Evolutionary conservation across 352 stramenopile species (phyloP).

Genomic region (Sclerospora graminicola): DNA sequence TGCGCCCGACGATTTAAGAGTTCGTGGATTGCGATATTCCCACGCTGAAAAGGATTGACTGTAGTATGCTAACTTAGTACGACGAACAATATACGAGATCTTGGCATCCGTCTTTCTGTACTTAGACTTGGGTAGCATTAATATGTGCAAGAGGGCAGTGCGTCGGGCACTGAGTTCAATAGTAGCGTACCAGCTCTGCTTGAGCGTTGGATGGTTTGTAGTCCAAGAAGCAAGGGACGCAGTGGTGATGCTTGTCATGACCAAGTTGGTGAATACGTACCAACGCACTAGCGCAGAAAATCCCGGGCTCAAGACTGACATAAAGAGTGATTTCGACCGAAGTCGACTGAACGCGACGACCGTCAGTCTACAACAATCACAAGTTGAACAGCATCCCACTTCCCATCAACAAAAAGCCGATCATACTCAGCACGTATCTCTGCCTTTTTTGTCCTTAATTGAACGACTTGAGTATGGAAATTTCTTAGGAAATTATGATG

Average conservation of each 20-base stretch:
- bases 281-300: no score
- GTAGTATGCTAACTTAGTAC: slow-evolving; percentile 45
- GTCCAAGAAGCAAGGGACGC: slow-evolving; percentile 5
- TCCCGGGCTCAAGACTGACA: no score
- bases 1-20: slow-evolving; percentile 42
- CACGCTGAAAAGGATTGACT: slow-evolving; percentile 32
- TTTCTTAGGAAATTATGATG: no score
- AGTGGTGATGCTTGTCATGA: slow-evolving; percentile 12
- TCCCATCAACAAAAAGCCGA: slow-evolving; percentile 13
- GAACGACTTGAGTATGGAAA: no score
- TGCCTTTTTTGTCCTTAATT: no score
- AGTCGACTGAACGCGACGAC: no score
- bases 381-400: slow-evolving; percentile 8
- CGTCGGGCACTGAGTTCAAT: slow-evolving; percentile 30
- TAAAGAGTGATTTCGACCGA: no score
- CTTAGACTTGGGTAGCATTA: slow-evolving; percentile 52
- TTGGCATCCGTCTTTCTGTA: slow-evolving; percentile 46
- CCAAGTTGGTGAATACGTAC: slow-evolving; percentile 13
- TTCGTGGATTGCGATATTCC: slow-evolving; percentile 50
- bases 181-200: slow-evolving; percentile 32
- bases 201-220: background rate
- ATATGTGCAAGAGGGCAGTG: slow-evolving; percentile 44
- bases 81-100: slow-evolving; percentile 50
- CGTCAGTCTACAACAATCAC: no score
- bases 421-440: no score